Evolutionary conservation across 2,329 filamentous ascomycete species (phyloP), one percentile per base, ranked within the genome.

Genomic region (Metarhizium album): DNA sequence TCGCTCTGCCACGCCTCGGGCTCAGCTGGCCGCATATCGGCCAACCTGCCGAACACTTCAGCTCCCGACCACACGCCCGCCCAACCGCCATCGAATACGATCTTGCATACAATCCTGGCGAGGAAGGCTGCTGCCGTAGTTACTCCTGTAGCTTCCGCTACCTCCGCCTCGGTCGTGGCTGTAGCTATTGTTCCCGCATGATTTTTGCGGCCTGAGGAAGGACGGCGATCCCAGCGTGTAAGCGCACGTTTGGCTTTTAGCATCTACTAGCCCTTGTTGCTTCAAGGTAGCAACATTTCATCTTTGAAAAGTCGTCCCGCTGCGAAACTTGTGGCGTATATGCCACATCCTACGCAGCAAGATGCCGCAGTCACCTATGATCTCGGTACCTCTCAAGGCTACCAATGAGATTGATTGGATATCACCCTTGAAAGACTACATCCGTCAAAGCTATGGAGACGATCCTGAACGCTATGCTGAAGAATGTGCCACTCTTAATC

Each of bases 321-420:
- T n/a, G 18, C 11, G 27, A 33, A 35, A 11, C 9, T 46, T 46
- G 45, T 14, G 53, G 48, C 48, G 47, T 24, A 47, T 51, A 18
- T 24, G 6, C 20, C 16, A 20, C 45, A 35, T 46, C 46, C 29
- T 11, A 22, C 33, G 37, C 46, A 50, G 55, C 61, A 60, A 53
- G 60, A 90, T 88, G 84, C 79, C 87, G 67, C 87, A 94, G 74
- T 84, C 89, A 59, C 90, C 90, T 55, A 97, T 97, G 91, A 84
- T 97, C 61, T 94, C 90, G 61, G 84, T 85, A 78, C 91, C 91
- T 66, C 79, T 96, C 63, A 97, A 86, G 81, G 80, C 80, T 49
- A 98, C 93, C 57, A 95, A 90, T 76, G 93, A 98, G 75, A 95
- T 98, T 66, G 93, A 98, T 78, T 98, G 93, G 93, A 79, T 97